Evolutionary conservation across 2,329 filamentous ascomycete genomes (phyloP).

Genomic region (Trichoderma asperellum): DNA sequence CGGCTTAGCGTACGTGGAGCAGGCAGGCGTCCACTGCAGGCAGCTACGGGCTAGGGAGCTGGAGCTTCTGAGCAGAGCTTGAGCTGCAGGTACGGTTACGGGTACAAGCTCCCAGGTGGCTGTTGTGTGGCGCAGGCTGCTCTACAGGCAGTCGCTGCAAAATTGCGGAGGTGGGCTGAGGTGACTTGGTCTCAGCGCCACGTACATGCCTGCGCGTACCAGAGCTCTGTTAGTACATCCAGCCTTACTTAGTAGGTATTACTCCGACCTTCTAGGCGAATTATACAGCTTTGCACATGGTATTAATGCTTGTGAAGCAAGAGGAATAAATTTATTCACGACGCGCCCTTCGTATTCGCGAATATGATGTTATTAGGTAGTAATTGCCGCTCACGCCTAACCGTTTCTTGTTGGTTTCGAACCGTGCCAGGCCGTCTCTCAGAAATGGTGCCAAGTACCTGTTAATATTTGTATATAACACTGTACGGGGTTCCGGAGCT

Average conservation of each 20-base stretch:
- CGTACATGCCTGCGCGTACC: background rate
- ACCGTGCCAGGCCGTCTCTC: slow-evolving; percentile 12
- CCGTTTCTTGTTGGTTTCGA: slow-evolving; percentile 27
- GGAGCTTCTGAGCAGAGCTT: background rate
- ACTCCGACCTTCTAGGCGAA: background rate
- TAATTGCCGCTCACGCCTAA: slow-evolving; percentile 18
- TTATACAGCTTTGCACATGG: background rate
- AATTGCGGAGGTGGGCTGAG: slow-evolving; percentile 7
- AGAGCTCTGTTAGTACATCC: background rate
- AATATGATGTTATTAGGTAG: slow-evolving; percentile 9
- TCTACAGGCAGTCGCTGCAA: background rate
- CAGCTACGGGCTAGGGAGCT: slow-evolving; percentile 6
- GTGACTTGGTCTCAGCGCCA: background rate
- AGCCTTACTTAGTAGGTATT: too few species aligned
- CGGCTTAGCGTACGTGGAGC: slow-evolving; percentile 10
- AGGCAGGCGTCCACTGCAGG: slow-evolving; percentile 20
- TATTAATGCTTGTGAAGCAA: background rate
- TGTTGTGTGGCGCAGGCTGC: slow-evolving; percentile 16
- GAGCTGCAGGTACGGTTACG: slow-evolving; percentile 18
- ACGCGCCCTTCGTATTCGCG: slow-evolving; percentile 7
- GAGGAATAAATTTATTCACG: background rate
- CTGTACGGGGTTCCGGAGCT: slow-evolving; percentile 12
- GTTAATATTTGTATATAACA: background rate
- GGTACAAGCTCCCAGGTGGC: slow-evolving; percentile 1
- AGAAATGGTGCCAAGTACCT: background rate